phyloP scores from a whole-genome alignment of 805 yeast genomes.

The Yarrowia sp. region DNA sequence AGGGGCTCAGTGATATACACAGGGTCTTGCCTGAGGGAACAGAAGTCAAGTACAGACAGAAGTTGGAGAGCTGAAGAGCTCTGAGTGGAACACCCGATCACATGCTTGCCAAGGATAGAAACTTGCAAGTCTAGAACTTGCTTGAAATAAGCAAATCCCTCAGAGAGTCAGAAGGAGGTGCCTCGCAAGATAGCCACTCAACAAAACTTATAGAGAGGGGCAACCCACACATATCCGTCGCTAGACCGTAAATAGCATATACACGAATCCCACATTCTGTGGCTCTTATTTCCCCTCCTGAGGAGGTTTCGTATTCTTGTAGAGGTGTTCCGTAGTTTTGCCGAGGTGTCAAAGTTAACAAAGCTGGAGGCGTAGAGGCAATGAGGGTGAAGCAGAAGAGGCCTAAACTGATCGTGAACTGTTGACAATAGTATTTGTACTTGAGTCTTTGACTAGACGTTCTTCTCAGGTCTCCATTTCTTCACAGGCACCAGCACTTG shows the following conservation, averaged over 20 bases:
- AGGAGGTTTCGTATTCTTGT: not conserved
- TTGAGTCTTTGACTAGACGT: no score
- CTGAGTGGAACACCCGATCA: not conserved
- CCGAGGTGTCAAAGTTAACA: not conserved
- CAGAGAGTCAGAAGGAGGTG: not conserved
- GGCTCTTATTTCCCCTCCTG: not conserved
- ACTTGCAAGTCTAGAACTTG: no score
- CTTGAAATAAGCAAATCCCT: not conserved
- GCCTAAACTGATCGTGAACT: no score
- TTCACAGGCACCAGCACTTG: no score
- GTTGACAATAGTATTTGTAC: no score
- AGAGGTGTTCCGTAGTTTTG: not conserved
- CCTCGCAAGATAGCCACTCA: not conserved
- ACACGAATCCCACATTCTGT: not conserved
- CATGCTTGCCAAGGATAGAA: not conserved
- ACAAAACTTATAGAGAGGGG: not conserved
- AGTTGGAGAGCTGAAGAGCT: not conserved
- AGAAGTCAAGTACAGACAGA: constrained; percentile 22
- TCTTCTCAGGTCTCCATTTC: no score
- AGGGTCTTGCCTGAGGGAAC: constrained; percentile 3
- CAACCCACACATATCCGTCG: not conserved
- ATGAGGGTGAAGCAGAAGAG: no score
- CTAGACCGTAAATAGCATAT: constrained; percentile 7
- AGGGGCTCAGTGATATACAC: constrained; percentile 2
- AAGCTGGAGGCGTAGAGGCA: no score